A percentile compares a stretch with the other conserved stretches of the same genome.
phyloP scores from a whole-genome alignment of 331 rosid species.

The Dryas integrifolia region DNA sequence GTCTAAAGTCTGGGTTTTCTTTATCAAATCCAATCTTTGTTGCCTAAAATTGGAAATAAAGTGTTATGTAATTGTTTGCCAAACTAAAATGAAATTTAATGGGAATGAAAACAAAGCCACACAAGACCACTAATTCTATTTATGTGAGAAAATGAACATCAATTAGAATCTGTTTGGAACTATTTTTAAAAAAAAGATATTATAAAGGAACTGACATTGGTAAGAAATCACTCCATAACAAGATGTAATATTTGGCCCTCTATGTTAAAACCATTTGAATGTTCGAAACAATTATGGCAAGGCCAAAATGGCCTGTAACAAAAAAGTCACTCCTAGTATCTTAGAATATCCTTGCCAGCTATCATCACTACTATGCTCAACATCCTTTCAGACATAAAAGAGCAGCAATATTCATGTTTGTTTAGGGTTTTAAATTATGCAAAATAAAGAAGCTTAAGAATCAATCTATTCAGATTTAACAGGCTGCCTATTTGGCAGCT shows the following conservation, averaged over 20 bases:
- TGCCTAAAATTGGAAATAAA: constrained; percentile 52
- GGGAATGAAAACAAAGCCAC: background rate
- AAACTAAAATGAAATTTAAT: constrained; percentile 1
- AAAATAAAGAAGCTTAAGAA: background rate
- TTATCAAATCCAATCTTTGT: constrained; percentile 69
- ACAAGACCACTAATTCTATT: too few relatives aligned
- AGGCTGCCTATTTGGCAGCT: background rate
- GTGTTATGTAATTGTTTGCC: constrained; percentile 17
- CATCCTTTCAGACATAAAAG: background rate
- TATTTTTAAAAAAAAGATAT: background rate
- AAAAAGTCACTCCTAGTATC: background rate
- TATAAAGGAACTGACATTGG: background rate
- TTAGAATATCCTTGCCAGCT: background rate
- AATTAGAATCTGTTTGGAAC: background rate
- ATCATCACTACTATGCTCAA: background rate
- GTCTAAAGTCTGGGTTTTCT: constrained; percentile 57
- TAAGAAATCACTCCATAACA: background rate
- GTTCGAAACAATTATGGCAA: background rate
- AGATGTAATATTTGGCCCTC: background rate
- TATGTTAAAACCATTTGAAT: background rate
- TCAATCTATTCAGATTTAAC: background rate
- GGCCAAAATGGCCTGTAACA: background rate
- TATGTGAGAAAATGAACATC: background rate
- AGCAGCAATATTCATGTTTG: background rate
- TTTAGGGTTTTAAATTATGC: background rate